phyloP scores from a whole-genome alignment of 352 stramenopile species.

The Blastocystis sp. region DNA sequence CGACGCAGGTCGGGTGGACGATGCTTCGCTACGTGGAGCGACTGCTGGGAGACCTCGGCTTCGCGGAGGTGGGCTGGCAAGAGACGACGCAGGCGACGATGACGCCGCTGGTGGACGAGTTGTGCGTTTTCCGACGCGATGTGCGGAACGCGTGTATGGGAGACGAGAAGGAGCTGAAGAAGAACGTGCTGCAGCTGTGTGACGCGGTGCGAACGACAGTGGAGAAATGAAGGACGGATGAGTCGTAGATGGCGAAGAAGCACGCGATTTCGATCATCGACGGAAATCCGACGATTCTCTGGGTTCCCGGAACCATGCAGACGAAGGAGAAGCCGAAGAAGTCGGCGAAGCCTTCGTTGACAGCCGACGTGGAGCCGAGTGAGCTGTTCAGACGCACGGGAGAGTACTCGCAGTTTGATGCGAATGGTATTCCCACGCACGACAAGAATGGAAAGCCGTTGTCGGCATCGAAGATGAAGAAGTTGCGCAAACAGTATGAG shows the following conservation, averaged over 20 bases:
- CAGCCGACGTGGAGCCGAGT: neutral
- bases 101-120: neutral
- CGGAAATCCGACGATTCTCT: neutral
- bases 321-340: conserved; percentile 30
- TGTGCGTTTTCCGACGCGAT: neutral
- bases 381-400: conserved; percentile 51
- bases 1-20: neutral
- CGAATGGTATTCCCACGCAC: conserved; percentile 61
- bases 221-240: neutral
- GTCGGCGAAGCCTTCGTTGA: neutral
- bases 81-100: neutral
- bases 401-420: conserved; percentile 68
- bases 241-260: neutral
- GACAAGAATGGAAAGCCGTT: conserved; percentile 59
- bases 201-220: neutral
- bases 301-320: neutral
- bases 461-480: conserved; percentile 84
- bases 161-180: neutral
- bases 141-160: neutral
- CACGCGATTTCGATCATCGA: conserved; percentile 18
- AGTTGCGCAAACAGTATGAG: conserved; percentile 85
- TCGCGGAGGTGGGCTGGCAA: neutral
- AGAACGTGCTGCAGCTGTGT: neutral
- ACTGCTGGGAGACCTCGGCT: neutral
- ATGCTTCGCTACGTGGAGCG: neutral